Evolutionary conservation across 2,329 filamentous ascomycete genomes (phyloP).

Genomic region (Onygenales sp.): DNA sequence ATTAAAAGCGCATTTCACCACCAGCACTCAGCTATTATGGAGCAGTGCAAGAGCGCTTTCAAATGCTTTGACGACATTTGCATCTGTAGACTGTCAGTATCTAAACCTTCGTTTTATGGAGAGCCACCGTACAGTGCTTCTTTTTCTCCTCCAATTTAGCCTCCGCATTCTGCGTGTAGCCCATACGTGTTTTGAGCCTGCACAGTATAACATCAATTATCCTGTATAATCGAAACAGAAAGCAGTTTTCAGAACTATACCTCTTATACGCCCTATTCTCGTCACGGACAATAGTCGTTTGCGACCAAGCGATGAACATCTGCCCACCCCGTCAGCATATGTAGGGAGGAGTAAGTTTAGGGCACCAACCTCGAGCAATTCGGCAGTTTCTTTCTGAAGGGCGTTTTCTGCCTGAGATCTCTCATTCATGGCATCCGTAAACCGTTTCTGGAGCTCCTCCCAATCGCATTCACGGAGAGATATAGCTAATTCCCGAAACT

Average conservation of each 20-base stretch:
- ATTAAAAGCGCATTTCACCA: neutral
- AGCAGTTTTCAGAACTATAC: slow-evolving; percentile 30
- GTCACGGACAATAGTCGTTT: slow-evolving; percentile 62
- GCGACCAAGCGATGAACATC: slow-evolving; percentile 75
- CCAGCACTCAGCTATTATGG: slow-evolving; percentile 19
- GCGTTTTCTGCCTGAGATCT: slow-evolving; percentile 55
- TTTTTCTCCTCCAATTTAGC: slow-evolving; percentile 62
- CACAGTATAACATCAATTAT: slow-evolving; percentile 2
- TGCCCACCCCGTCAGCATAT: slow-evolving; percentile 26
- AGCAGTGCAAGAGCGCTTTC: slow-evolving; percentile 38
- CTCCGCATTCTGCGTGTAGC: slow-evolving; percentile 67
- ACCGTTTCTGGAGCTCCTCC: slow-evolving; percentile 63
- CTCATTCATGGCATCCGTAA: slow-evolving; percentile 54
- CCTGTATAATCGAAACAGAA: neutral
- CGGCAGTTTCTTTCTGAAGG: slow-evolving; percentile 57
- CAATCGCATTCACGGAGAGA: slow-evolving; percentile 57
- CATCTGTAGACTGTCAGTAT: slow-evolving; percentile 20
- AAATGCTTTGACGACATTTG: slow-evolving; percentile 39
- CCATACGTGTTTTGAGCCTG: slow-evolving; percentile 68
- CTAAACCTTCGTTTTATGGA: neutral
- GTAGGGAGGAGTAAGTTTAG: neutral
- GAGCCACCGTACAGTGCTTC: slow-evolving; percentile 59
- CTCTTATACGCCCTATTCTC: slow-evolving; percentile 68
- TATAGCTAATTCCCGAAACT: slow-evolving; percentile 9
- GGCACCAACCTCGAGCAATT: slow-evolving; percentile 51